Percentiles rank a stretch among this genome's conserved stretches.
Conservation (phyloP, 2,329 filamentous ascomycete genomes). For the Monilinia vaccinii-corymbosi region DNA sequence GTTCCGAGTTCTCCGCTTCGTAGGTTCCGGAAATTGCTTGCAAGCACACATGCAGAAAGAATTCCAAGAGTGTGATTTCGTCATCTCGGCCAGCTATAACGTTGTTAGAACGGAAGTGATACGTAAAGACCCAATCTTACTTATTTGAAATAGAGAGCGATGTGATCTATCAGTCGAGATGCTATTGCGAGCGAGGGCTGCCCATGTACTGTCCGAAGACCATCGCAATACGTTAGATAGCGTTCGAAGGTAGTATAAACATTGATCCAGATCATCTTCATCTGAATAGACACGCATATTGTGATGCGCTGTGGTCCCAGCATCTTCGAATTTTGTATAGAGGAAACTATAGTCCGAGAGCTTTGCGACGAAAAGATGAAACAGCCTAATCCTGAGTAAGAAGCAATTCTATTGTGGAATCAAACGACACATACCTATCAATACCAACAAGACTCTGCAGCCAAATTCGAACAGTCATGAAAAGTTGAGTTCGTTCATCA, state of each 20-base stretch:
- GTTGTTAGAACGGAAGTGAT: slow-evolving; percentile 13
- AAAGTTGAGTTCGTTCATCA: slow-evolving; percentile 64
- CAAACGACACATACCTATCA: slow-evolving; percentile 43
- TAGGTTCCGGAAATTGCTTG: slow-evolving; percentile 45
- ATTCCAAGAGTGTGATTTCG: slow-evolving; percentile 55
- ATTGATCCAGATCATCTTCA: slow-evolving; percentile 65
- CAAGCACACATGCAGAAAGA: slow-evolving; percentile 58
- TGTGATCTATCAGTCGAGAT: slow-evolving; percentile 40
- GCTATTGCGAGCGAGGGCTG: slow-evolving; percentile 55
- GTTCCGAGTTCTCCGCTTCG: slow-evolving; percentile 30
- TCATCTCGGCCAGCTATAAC: slow-evolving; percentile 41
- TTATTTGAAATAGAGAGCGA: slow-evolving; percentile 37
- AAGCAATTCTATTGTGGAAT: background rate
- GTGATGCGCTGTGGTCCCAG: slow-evolving; percentile 18
- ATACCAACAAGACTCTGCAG: slow-evolving; percentile 57
- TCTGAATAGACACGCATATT: slow-evolving; percentile 34
- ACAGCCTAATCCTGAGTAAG: slow-evolving; percentile 39
- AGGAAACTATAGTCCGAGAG: slow-evolving; percentile 48
- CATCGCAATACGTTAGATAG: slow-evolving; percentile 64
- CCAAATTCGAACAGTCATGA: slow-evolving; percentile 73
- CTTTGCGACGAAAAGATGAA: slow-evolving; percentile 51
- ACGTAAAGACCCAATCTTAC: slow-evolving; percentile 36
- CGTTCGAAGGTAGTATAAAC: slow-evolving; percentile 68
- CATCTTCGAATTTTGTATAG: slow-evolving; percentile 21
- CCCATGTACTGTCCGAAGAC: slow-evolving; percentile 61